Evolutionary conservation across 768 basidiomycete genomes (phyloP), one percentile per base, ranked within the genome.

Genomic region (Lactifluus piperatus): DNA sequence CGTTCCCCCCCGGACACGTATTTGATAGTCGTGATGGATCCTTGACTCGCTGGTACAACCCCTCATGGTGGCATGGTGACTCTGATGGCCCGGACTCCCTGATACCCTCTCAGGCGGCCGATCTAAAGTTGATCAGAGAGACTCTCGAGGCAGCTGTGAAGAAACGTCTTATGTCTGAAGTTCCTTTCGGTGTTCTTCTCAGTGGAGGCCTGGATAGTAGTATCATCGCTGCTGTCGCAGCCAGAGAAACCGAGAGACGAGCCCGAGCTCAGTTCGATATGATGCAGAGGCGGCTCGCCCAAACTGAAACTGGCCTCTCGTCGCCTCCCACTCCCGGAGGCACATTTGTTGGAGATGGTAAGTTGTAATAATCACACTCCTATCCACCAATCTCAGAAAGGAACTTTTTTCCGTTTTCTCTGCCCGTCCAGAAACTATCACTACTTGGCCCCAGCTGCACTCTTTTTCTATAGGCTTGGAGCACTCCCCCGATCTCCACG

Each of bases 391-490:
- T 41, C 8, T 18, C 4, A 20, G 6, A 41, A 41, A 37, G 10
- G 47, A 24, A 14, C 45, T 16, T 32, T 41, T 55, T n/a, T 37
- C 52, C 18, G 32, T 49, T 53, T 44, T 24, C 5, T 30, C 30
- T 30, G 30, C 30, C 29, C 6, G 50, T 59, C 22, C 62, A 88
- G 88, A 79, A 32, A 84, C 86, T 22, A 79, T 94, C 39, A 84
- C 86, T 50, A 76, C 89, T 16, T 98, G 95, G 97, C 94, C 97
- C 1, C 90, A 90, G 70, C 78, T 99, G 11, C 97, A 98, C 73
- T 99, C 97, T 2, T 99, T 98, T 76, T 94, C 95, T 8, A 86
- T 99, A 64, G 97, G 97, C 60, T 78, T 99, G 43, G 88, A 91
- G 68, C 84, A 91, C 74, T 94, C 97, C 2, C 97, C 97, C 1